Conservation (phyloP, 2,329 filamentous ascomycete species). For the Penicillium carneum region DNA sequence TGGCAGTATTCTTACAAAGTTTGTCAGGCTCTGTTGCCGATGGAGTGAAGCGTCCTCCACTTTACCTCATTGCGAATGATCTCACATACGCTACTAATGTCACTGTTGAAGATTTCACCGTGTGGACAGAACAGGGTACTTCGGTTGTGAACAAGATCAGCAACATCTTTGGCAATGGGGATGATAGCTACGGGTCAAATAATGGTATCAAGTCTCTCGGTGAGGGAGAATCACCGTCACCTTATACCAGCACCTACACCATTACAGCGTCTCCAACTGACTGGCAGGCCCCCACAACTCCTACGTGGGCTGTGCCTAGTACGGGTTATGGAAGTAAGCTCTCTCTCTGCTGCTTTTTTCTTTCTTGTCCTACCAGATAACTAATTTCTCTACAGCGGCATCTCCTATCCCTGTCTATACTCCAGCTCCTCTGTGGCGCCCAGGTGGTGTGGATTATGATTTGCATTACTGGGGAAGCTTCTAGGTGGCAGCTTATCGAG, state of each 20-base stretch:
- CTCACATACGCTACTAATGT: conserved; percentile 43
- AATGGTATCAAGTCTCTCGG: neutral
- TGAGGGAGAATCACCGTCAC: neutral
- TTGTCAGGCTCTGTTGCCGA: conserved; percentile 42
- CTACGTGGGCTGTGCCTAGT: conserved; percentile 43
- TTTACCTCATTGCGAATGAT: conserved; percentile 46
- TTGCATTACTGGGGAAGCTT: conserved; percentile 44
- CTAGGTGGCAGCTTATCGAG: conserved; percentile 4
- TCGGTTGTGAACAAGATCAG: conserved; percentile 44
- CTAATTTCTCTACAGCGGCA: conserved; percentile 6
- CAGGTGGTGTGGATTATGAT: conserved; percentile 40
- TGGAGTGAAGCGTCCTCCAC: conserved; percentile 38
- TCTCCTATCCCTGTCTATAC: conserved; percentile 43
- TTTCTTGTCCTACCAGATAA: neutral
- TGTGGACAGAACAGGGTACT: conserved; percentile 44
- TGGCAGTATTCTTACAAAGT: neutral
- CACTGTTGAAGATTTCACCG: conserved; percentile 43
- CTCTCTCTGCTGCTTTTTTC: neutral
- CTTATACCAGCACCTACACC: conserved; percentile 35
- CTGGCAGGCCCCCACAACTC: conserved; percentile 38
- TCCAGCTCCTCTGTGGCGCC: conserved; percentile 45
- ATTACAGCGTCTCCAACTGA: conserved; percentile 41
- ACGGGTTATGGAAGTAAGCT: conserved; percentile 44
- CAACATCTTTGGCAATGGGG: conserved; percentile 47
- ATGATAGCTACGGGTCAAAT: conserved; percentile 36